Base-by-base conservation (phyloP, 176 grass and related monocot genomes). In the Oryza rufipogon region DNA sequence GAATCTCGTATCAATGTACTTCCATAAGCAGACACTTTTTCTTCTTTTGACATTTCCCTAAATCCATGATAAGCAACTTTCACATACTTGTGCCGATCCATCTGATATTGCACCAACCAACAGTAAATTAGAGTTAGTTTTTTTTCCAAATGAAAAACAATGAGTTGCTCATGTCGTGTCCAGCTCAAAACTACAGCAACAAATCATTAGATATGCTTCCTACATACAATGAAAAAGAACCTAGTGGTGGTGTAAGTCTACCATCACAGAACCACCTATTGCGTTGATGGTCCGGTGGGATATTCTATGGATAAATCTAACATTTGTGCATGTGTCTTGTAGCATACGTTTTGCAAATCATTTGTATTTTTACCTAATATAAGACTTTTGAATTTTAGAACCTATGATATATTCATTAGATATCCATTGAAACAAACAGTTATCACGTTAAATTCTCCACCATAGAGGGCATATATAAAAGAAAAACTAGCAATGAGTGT, bases 51-150 rank as follows among this genome's bases (percentile, higher is more conserved):
- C 83, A 98, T 85, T 78, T 98, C 96, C 84, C 68, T 92, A 78
- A 98, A 98, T 48, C 96, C 96, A 83, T 98, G 96, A 74, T 98
- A 98, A 80, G 96, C 96, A 82, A 98, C 91, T 83, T 98, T 98
- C 26, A 98, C 96, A 90, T 98, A 98, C 83, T 98, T 98, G 93
- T 98, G 96, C 61, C 96, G 83, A 67, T 98, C 96, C 96, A 98
- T 98, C 96, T 98, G 88, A 80, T 76, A 94, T 82, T 72, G 14
- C 25, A 84, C 14, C 16, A 72, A 6, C 66, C 36, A 84, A 81
- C 80, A 68, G 61, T 90, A 77, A 88, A 76, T 79, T 73, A 74
- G 32, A 49, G 66, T 61, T 80, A 86, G 56, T 58, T 79, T 75
- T 34, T 83, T 73, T 9, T 17, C 34, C 17, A 22, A 32, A 47